phyloP scores from a whole-genome alignment of 2,329 filamentous ascomycete genomes.

The Beauveria medogensis region DNA sequence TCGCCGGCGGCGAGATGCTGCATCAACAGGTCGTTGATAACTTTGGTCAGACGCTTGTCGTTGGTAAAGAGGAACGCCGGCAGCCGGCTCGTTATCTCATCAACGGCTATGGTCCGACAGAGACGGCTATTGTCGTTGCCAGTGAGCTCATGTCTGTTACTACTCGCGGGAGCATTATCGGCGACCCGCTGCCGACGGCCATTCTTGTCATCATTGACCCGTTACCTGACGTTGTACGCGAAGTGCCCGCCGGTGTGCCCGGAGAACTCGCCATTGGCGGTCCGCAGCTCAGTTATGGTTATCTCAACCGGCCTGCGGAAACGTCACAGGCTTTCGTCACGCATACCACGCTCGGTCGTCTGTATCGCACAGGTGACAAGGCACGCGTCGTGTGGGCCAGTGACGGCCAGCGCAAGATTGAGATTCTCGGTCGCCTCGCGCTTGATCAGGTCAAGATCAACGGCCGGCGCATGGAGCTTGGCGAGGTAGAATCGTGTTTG shows the following conservation, averaged over 20 bases:
- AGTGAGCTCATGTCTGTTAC: neutral
- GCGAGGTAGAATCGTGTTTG: neutral
- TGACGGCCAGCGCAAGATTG: neutral
- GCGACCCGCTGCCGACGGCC: neutral
- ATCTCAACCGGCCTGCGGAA: neutral
- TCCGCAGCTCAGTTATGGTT: conserved; percentile 4
- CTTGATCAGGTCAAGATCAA: conserved; percentile 6
- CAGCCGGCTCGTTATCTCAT: neutral
- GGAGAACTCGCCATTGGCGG: conserved; percentile 20
- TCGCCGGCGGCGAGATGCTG: conserved; percentile 6
- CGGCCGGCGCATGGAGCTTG: neutral
- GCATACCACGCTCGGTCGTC: neutral
- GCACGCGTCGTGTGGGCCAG: neutral
- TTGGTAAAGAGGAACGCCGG: neutral
- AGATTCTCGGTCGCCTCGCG: neutral
- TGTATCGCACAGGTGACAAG: conserved; percentile 5
- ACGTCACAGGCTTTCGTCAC: neutral
- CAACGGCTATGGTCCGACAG: conserved; percentile 4
- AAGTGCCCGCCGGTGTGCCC: neutral
- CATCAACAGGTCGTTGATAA: neutral
- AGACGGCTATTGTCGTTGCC: neutral
- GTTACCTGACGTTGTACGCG: neutral
- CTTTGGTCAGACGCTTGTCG: neutral
- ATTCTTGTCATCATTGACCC: neutral
- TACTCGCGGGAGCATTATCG: neutral